A percentile compares a stretch with the other conserved stretches of the same genome.
These are phyloP conservation scores for Paecilomyces formosus DNA, from an alignment of 2,329 filamentous ascomycete species.

Conservation along the genomic window DNA sequence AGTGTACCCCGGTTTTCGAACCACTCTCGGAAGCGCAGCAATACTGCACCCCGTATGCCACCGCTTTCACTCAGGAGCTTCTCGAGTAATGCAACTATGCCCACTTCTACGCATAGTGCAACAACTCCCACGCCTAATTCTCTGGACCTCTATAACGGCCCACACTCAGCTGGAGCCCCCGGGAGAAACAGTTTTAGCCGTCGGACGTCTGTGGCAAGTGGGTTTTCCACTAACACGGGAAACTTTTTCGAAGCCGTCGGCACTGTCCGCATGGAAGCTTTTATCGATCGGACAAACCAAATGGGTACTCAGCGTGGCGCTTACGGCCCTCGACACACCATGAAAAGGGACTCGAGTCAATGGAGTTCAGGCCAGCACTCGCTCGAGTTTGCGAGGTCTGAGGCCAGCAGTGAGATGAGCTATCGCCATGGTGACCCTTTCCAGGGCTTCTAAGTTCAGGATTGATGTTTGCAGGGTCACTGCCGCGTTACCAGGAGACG, in stretches of 20 bases:
- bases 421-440: slow-evolving; percentile 40
- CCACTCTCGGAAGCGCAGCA: slow-evolving; percentile 82
- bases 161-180: slow-evolving; percentile 14
- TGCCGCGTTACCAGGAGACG: neutral
- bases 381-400: slow-evolving; percentile 26
- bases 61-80: slow-evolving; percentile 73
- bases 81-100: slow-evolving; percentile 42
- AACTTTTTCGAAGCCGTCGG: slow-evolving; percentile 82
- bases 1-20: slow-evolving; percentile 47
- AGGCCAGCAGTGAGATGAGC: slow-evolving; percentile 30
- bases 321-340: slow-evolving; percentile 15
- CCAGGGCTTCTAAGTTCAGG: slow-evolving; percentile 32
- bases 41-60: slow-evolving; percentile 68
- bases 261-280: slow-evolving; percentile 94
- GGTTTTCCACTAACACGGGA: slow-evolving; percentile 38
- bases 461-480: neutral
- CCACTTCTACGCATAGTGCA: slow-evolving; percentile 40
- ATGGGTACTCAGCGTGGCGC: slow-evolving; percentile 18
- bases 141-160: slow-evolving; percentile 48
- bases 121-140: slow-evolving; percentile 54
- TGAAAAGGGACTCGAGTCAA: slow-evolving; percentile 23
- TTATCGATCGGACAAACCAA: slow-evolving; percentile 55
- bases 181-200: slow-evolving; percentile 39
- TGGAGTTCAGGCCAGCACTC: slow-evolving; percentile 26
- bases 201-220: slow-evolving; percentile 47